Percentiles rank a stretch among this genome's conserved stretches.
Conservation (phyloP, 441 rosid genomes). For the Populus trichocarpa region DNA sequence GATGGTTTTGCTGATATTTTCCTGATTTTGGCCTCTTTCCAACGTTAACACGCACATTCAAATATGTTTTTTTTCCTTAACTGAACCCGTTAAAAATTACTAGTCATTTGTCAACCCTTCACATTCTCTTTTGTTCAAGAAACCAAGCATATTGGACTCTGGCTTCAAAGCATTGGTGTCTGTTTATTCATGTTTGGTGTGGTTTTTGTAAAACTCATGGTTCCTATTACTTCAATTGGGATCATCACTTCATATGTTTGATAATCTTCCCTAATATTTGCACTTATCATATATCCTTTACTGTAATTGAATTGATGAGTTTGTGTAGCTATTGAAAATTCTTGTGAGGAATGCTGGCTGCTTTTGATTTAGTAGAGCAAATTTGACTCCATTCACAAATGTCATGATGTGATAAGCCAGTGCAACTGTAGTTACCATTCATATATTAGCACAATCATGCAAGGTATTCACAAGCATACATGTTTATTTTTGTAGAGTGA, state of each 20-base stretch:
- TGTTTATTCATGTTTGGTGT: background rate
- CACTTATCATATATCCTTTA: background rate
- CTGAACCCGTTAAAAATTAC: background rate
- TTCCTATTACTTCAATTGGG: background rate
- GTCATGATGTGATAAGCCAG: background rate
- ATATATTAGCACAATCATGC: background rate
- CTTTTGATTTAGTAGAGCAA: background rate
- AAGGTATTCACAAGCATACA: background rate
- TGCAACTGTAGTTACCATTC: background rate
- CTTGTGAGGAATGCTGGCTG: background rate
- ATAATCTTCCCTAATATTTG: background rate
- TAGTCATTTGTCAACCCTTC: background rate
- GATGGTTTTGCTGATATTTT: background rate
- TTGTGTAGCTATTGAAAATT: background rate
- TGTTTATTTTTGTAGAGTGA: background rate
- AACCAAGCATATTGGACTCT: background rate
- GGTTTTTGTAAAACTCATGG: background rate
- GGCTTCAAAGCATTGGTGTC: too few relatives aligned
- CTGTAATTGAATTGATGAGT: conserved; percentile 5
- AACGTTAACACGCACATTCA: background rate
- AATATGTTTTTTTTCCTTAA: background rate
- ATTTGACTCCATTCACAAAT: background rate
- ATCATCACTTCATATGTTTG: background rate
- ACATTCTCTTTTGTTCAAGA: background rate
- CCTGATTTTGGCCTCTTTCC: background rate